Percentiles rank a stretch among this genome's conserved stretches.
phyloP scores from a whole-genome alignment of 768 basidiomycete species.

The Tulasnella sp. region DNA sequence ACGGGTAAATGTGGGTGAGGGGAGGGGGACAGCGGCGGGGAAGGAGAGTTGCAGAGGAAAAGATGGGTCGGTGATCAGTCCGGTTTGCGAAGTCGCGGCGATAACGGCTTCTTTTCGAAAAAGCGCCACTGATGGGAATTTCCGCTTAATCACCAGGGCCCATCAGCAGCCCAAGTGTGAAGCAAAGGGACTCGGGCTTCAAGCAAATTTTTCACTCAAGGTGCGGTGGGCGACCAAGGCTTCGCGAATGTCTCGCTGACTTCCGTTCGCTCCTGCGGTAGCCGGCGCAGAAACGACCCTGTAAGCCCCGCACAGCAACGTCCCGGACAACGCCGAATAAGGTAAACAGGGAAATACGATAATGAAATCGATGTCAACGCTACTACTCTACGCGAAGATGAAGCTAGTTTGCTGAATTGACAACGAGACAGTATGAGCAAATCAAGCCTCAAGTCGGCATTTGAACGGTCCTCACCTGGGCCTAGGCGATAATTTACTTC shows the following conservation, averaged over 20 bases:
- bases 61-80: slow-evolving; percentile 15
- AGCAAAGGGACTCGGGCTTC: neutral
- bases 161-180: neutral
- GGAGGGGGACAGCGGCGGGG: slow-evolving; percentile 11
- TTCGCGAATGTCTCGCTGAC: slow-evolving; percentile 1
- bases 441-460: neutral
- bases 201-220: neutral
- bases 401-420: neutral
- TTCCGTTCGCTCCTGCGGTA: neutral
- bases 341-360: slow-evolving; percentile 9
- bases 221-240: neutral
- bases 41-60: slow-evolving; percentile 1
- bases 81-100: slow-evolving; percentile 2
- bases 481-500: slow-evolving; percentile 29
- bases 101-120: neutral
- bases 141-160: neutral
- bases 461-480: neutral
- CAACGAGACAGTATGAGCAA: neutral
- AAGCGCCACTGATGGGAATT: slow-evolving; percentile 19
- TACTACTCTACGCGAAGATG: slow-evolving; percentile 8
- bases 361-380: slow-evolving; percentile 8
- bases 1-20: neutral
- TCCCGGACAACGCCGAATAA: slow-evolving; percentile 2
- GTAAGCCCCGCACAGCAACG: neutral
- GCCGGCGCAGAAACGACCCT: neutral